A percentile compares a stretch with the other conserved stretches of the same genome.
These are phyloP conservation scores for Gymnopilus dilepis DNA, from an alignment of 768 basidiomycete species.

Conservation along the genomic window DNA sequence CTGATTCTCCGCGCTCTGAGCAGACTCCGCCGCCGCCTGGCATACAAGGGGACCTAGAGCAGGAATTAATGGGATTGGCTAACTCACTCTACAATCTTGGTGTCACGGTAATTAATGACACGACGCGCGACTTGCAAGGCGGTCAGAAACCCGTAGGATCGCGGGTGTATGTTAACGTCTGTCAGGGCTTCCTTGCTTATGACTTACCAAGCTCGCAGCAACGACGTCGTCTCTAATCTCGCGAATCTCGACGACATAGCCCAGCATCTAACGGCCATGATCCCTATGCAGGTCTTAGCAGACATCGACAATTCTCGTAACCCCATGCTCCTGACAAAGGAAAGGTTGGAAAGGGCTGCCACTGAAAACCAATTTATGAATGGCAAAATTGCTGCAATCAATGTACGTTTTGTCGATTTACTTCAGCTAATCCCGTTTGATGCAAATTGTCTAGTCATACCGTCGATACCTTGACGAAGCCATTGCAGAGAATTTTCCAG, in stretches of 20 bases:
- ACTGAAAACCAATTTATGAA: constrained; percentile 94
- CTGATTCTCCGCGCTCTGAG: constrained; percentile 74
- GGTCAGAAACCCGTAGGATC: constrained; percentile 79
- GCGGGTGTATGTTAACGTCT: constrained; percentile 60
- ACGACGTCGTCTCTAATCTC: constrained; percentile 76
- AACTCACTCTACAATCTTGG: constrained; percentile 82
- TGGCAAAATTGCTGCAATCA: constrained; percentile 81
- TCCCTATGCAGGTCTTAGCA: constrained; percentile 75
- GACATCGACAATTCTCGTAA: constrained; percentile 84
- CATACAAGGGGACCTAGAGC: constrained; percentile 73
- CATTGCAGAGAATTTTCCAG: constrained; percentile 73
- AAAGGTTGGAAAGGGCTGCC: constrained; percentile 80
- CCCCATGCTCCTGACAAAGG: constrained; percentile 82
- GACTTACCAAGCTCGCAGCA: constrained; percentile 46
- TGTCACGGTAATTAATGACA: constrained; percentile 83
- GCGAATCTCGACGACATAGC: constrained; percentile 71
- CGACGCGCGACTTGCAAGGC: constrained; percentile 71
- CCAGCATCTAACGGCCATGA: constrained; percentile 61
- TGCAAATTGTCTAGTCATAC: no score
- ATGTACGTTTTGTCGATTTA: constrained; percentile 47
- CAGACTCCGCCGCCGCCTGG: constrained; percentile 76
- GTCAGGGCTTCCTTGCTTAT: constrained; percentile 1
- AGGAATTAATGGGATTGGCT: constrained; percentile 77
- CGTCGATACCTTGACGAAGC: constrained; percentile 70
- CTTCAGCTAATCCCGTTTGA: no score